These are phyloP conservation scores for Stygiomarasmius scandens DNA, from an alignment of 1,284 basidiomycete genomes.

Conservation along the genomic window DNA sequence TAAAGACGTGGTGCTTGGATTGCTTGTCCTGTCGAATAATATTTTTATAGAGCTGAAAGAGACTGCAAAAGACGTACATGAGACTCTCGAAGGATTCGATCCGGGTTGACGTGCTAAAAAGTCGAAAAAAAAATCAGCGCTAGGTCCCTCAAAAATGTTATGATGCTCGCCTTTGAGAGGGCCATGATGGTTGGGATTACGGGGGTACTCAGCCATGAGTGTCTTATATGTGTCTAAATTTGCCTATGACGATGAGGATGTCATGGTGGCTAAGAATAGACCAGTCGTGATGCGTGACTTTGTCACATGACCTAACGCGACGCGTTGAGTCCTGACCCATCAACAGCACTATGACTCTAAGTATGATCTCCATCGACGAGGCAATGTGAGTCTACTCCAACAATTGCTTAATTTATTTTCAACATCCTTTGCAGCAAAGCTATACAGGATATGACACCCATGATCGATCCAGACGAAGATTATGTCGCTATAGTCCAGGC, in stretches of 20 bases:
- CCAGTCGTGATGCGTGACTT: too few species aligned
- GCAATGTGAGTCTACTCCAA: conserved; percentile 29
- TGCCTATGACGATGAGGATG: not conserved
- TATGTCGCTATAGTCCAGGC: conserved; percentile 71
- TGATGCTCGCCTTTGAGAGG: conserved; percentile 49
- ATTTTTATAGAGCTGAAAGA: conserved; percentile 1
- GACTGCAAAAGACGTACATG: conserved; percentile 38
- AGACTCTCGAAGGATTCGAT: conserved; percentile 57
- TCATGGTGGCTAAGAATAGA: not conserved
- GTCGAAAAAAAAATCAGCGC: not conserved
- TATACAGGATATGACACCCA: conserved; percentile 64
- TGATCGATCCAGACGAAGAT: conserved; percentile 76
- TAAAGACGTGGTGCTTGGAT: conserved; percentile 40
- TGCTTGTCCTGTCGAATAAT: conserved; percentile 48
- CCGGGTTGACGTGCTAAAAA: conserved; percentile 64
- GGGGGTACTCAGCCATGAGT: not conserved
- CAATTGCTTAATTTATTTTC: not conserved
- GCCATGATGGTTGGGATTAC: conserved; percentile 37
- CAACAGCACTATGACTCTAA: too few species aligned
- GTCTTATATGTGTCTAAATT: not conserved
- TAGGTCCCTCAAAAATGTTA: not conserved
- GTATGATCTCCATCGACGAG: conserved; percentile 27
- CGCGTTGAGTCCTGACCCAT: too few species aligned
- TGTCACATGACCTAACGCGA: too few species aligned
- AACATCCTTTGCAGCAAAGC: conserved; percentile 51